Evolutionary conservation across 164 flowering plant species (phyloP).

Genomic region (Nymphaea colorata): DNA sequence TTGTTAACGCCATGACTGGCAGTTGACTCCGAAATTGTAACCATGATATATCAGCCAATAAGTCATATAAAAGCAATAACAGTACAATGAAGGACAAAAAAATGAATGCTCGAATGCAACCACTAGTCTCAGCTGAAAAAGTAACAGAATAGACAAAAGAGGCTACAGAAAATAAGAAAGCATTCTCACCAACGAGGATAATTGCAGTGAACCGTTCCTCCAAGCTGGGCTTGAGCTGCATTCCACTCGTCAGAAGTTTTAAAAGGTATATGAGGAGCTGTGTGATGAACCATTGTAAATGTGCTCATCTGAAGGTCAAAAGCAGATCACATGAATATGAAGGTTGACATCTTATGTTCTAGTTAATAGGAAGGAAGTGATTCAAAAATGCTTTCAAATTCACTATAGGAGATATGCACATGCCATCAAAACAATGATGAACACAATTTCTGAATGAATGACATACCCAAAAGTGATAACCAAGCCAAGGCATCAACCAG

Average conservation of each 20-base stretch:
- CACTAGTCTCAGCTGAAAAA: neutral
- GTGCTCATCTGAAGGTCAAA: constrained; percentile 66
- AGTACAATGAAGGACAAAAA: too few species aligned
- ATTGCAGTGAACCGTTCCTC: constrained; percentile 88
- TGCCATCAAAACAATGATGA: neutral
- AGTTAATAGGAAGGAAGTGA: neutral
- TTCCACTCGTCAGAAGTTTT: constrained; percentile 25
- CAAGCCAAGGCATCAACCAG: constrained; percentile 98
- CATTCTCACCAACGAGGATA: constrained; percentile 68
- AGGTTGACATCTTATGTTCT: neutral
- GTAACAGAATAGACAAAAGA: neutral
- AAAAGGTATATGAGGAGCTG: constrained; percentile 95
- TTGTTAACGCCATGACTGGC: too few species aligned
- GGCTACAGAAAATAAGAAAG: neutral
- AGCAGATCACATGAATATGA: neutral
- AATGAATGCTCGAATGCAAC: too few species aligned
- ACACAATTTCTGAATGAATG: neutral
- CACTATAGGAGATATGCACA: neutral
- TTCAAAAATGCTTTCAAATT: neutral
- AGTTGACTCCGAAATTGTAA: too few species aligned
- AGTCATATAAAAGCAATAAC: too few species aligned
- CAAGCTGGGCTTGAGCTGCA: constrained; percentile 42
- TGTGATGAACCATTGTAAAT: constrained; percentile 95
- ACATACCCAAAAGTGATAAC: constrained; percentile 89
- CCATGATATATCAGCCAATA: too few species aligned